These are phyloP conservation scores for Termitomyces sp. DNA, from an alignment of 768 basidiomycete genomes.

Conservation along the genomic window DNA sequence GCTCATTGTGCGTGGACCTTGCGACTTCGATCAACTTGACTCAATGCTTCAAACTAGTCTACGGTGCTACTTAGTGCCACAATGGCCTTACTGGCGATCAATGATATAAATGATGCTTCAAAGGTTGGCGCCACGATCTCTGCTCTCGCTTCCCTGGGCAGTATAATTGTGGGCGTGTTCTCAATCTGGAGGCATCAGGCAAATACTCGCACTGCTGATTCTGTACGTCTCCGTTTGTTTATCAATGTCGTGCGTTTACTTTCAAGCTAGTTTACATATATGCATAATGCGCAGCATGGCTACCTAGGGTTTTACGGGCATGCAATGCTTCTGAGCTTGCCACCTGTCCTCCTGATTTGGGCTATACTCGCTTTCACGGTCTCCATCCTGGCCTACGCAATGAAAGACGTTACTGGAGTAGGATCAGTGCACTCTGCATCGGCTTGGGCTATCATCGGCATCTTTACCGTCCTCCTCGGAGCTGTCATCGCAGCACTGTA, in stretches of 20 bases:
- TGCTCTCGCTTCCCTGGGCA: slow-evolving; percentile 45
- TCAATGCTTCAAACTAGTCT: slow-evolving; percentile 23
- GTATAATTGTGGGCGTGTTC: slow-evolving; percentile 50
- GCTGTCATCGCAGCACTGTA: slow-evolving; percentile 36
- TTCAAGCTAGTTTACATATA: slow-evolving; percentile 40
- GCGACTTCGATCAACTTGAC: not conserved
- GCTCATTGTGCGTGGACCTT: slow-evolving; percentile 36
- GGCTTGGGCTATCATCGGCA: slow-evolving; percentile 33
- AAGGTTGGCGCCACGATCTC: slow-evolving; percentile 37
- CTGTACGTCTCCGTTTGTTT: slow-evolving; percentile 22
- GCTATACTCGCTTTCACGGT: slow-evolving; percentile 43
- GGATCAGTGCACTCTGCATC: slow-evolving; percentile 21
- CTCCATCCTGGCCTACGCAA: slow-evolving; percentile 38
- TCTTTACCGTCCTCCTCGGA: slow-evolving; percentile 34
- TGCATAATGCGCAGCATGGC: slow-evolving; percentile 43
- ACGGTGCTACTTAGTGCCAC: slow-evolving; percentile 53
- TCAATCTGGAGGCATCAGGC: slow-evolving; percentile 52
- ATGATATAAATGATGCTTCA: slow-evolving; percentile 29
- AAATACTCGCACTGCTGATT: slow-evolving; percentile 36
- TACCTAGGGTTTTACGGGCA: slow-evolving; percentile 42
- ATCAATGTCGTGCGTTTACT: not conserved
- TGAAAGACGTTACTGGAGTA: slow-evolving; percentile 25
- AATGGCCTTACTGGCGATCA: slow-evolving; percentile 41
- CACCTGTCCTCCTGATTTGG: slow-evolving; percentile 51
- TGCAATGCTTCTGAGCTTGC: slow-evolving; percentile 45